Base-by-base conservation (phyloP, 805 yeast species). In the Wickerhamiella shivajii region DNA sequence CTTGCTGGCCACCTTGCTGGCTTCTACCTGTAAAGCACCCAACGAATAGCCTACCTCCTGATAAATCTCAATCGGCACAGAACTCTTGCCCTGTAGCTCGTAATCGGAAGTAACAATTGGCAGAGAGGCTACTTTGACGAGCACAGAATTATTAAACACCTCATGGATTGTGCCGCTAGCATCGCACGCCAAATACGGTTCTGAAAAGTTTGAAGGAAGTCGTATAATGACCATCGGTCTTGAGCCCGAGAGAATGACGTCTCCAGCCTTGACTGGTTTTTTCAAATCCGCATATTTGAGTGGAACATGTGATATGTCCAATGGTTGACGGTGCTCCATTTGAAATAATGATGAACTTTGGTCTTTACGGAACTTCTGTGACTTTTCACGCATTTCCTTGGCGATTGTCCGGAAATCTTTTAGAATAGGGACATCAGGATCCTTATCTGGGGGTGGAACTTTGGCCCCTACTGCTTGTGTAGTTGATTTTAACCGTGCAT, bases 51-150 rank as follows among this genome's bases (percentile, higher is more conserved):
- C 35, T 11, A 32, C 24, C 11, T 19, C 20, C 20, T 18, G 11
- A 18, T 32, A 32, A 9, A 32, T 11, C 2, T 20, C 18, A n/a
- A 23, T 30, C 9, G 35, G 26, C n/a, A 31, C 34, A 6, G 35
- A 29, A 9, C 22, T 18, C 14, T 16, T 14, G 17, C 26, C 35
- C 15, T n/a, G n/a, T n/a, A n/a, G n/a, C n/a, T n/a, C n/a, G n/a
- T n/a, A n/a, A n/a, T n/a, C n/a, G n/a, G n/a, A n/a, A n/a, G n/a
- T n/a, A n/a, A n/a, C n/a, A n/a, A n/a, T n/a, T n/a, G n/a, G n/a
- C n/a, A n/a, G n/a, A n/a, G n/a, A n/a, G n/a, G n/a, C n/a, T n/a
- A n/a, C n/a, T n/a, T n/a, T n/a, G n/a, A n/a, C n/a, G n/a, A n/a
- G n/a, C n/a, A n/a, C n/a, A n/a, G n/a, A n/a, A n/a, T n/a, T n/a